Conservation (phyloP, 2,329 filamentous ascomycete species). For the Botrytis paeoniae region DNA sequence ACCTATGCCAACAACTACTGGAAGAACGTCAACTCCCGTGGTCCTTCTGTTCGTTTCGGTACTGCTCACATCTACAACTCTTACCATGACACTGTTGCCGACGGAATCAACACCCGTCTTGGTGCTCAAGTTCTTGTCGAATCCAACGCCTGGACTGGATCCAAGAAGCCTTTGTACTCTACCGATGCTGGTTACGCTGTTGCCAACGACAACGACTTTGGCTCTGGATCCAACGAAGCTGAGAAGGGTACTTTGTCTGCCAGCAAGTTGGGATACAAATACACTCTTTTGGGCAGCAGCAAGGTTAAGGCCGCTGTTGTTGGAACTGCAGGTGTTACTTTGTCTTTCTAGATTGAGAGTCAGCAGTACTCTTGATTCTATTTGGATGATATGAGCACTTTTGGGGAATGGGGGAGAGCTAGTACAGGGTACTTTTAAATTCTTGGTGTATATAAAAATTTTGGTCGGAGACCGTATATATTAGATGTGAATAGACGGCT, state of each 20-base stretch:
- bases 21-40: constrained; percentile 16
- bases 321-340: constrained; percentile 38
- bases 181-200: constrained; percentile 43
- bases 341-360: constrained; percentile 32
- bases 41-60: constrained; percentile 12
- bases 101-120: constrained; percentile 53
- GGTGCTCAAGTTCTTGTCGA: constrained; percentile 57
- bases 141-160: constrained; percentile 48
- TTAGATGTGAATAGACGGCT: background rate
- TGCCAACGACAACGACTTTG: constrained; percentile 46
- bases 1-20: constrained; percentile 31
- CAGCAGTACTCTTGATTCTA: background rate
- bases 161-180: constrained; percentile 39
- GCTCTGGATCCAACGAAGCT: constrained; percentile 48
- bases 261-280: constrained; percentile 47
- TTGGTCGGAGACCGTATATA: background rate
- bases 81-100: constrained; percentile 12
- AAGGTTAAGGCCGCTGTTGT: constrained; percentile 44
- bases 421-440: background rate
- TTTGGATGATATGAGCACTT: background rate
- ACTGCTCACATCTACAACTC: constrained; percentile 13
- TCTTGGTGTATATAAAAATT: background rate
- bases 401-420: background rate
- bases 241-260: constrained; percentile 46
- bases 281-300: constrained; percentile 49